Evolutionary conservation across 1,284 basidiomycete species (phyloP).

Genomic region (Ustilago sp.): DNA sequence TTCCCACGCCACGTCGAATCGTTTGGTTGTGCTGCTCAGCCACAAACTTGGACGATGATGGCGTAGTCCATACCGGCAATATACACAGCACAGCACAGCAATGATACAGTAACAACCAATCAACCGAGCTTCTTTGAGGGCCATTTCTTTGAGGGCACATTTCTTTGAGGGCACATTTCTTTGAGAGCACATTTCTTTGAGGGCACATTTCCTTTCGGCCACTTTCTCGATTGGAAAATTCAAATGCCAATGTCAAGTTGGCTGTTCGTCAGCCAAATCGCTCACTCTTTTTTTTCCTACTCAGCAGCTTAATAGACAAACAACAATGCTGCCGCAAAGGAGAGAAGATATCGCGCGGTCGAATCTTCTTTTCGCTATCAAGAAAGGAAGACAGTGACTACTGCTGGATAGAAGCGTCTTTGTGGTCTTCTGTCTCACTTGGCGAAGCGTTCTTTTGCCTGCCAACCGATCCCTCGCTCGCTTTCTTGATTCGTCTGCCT

Average conservation of each 20-base stretch:
- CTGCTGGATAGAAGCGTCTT: too few relatives aligned
- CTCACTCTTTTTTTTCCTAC: not conserved
- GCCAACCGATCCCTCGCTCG: not conserved
- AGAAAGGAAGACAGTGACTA: too few relatives aligned
- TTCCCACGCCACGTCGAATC: constrained; percentile 1
- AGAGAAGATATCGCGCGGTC: too few relatives aligned
- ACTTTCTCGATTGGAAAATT: constrained; percentile 1
- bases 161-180: not conserved
- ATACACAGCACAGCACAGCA: not conserved
- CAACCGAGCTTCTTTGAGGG: not conserved
- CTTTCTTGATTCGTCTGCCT: not conserved
- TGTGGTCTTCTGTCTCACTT: too few relatives aligned
- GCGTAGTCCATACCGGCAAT: not conserved
- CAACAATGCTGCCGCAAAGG: too few relatives aligned
- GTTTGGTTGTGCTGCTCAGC: constrained; percentile 1
- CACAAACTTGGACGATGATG: not conserved
- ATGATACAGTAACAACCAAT: not conserved
- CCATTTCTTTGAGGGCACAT: not conserved
- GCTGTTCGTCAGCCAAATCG: constrained; percentile 1
- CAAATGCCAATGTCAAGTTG: constrained; percentile 11
- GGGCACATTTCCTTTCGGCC: not conserved
- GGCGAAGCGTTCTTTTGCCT: not conserved
- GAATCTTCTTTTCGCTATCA: too few relatives aligned
- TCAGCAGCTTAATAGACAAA: too few relatives aligned
- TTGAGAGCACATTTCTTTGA: not conserved